These are phyloP conservation scores for Trypanosoma grayi DNA, from an alignment of 208 protist genomes.

Conservation along the genomic window DNA sequence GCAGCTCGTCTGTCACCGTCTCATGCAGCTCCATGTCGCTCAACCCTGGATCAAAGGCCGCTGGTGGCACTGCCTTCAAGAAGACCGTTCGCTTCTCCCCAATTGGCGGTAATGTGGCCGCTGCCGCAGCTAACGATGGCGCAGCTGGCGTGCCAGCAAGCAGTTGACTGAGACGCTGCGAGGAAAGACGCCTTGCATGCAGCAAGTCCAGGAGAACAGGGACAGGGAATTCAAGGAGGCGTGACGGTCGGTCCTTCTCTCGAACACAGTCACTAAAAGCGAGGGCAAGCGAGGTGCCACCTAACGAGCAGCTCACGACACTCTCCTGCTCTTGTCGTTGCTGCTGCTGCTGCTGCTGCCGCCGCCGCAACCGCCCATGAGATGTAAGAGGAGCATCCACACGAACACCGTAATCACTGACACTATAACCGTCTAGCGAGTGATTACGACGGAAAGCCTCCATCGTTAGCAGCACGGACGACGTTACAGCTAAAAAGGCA, in stretches of 20 bases:
- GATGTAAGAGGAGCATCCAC: background rate
- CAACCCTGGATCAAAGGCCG: background rate
- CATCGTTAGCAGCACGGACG: background rate
- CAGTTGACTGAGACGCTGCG: conserved; percentile 2
- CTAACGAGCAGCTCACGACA: conserved; percentile 13
- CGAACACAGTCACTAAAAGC: conserved; percentile 14
- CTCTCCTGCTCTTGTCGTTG: no score
- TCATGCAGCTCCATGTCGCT: conserved; percentile 35
- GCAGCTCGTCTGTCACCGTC: conserved; percentile 39
- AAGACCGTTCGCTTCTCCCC: conserved; percentile 12
- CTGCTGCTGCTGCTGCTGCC: no score
- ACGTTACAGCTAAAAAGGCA: background rate
- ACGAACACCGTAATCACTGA: conserved; percentile 13
- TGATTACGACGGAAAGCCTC: background rate
- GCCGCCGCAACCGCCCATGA: background rate
- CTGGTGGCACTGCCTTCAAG: conserved; percentile 5
- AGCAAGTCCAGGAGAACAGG: conserved; percentile 18
- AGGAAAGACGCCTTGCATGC: conserved; percentile 2
- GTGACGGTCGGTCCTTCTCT: background rate
- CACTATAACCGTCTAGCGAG: background rate
- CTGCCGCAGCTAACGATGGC: no score
- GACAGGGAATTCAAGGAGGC: conserved; percentile 16
- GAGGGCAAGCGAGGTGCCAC: conserved; percentile 19
- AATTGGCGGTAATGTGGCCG: background rate
- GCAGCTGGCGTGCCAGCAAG: background rate